phyloP scores from a whole-genome alignment of 805 yeast genomes.

The Suhomyces tanzawaensis region DNA sequence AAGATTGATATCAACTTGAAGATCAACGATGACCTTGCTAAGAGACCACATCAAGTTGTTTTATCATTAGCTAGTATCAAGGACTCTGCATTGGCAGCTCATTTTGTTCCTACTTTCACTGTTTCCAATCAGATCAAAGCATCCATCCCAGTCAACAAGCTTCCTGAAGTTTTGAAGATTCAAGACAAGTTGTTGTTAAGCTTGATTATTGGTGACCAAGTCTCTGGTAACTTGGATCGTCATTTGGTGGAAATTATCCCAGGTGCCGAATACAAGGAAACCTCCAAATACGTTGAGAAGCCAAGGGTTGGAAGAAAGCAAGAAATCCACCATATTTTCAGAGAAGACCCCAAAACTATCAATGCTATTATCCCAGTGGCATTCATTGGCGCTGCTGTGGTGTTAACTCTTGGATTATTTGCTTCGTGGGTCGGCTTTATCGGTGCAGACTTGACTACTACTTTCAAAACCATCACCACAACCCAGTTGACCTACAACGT shows the following conservation, averaged over 20 bases:
- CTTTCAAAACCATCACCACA: constrained; percentile 35
- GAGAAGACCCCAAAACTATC: constrained; percentile 51
- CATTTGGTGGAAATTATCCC: constrained; percentile 33
- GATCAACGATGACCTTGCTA: constrained; percentile 17
- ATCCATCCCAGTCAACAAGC: constrained; percentile 23
- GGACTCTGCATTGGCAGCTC: constrained; percentile 29
- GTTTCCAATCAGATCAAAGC: constrained; percentile 19
- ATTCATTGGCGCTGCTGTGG: constrained; percentile 46
- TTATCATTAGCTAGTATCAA: constrained; percentile 26
- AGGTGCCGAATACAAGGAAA: constrained; percentile 21
- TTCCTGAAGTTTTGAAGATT: constrained; percentile 37
- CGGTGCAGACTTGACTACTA: constrained; percentile 29
- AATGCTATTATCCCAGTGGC: constrained; percentile 49
- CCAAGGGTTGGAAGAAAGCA: constrained; percentile 49
- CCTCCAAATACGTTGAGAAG: constrained; percentile 20
- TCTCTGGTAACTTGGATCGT: constrained; percentile 19
- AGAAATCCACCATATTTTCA: constrained; percentile 65
- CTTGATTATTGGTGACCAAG: constrained; percentile 30
- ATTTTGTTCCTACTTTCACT: constrained; percentile 30
- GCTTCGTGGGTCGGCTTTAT: constrained; percentile 40
- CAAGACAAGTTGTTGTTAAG: constrained; percentile 30
- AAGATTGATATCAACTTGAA: constrained; percentile 27
- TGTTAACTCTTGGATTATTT: constrained; percentile 42
- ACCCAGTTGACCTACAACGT: constrained; percentile 35
- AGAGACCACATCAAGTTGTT: constrained; percentile 36